These are phyloP conservation scores for Yarrowia sp. DNA, from an alignment of 805 yeast genomes.

Conservation along the genomic window DNA sequence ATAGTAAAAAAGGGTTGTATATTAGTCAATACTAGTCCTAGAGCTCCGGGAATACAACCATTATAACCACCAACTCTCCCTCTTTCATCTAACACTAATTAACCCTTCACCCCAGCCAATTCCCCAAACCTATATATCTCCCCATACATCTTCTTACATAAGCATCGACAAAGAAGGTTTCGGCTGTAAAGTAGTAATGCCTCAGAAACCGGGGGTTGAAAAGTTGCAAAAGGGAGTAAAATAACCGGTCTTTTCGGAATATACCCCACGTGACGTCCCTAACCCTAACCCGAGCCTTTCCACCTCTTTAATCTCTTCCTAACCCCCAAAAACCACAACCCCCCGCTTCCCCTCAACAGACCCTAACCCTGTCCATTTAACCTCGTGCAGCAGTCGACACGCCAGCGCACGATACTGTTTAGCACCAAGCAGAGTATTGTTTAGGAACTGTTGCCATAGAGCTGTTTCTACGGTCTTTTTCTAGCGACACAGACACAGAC, in stretches of 20 bases:
- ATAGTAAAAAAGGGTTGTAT: too few species aligned
- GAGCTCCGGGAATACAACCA: too few species aligned
- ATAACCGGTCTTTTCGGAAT: not conserved
- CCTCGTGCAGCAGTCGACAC: not conserved
- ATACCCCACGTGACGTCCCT: not conserved
- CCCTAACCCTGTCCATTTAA: not conserved
- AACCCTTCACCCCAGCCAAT: too few species aligned
- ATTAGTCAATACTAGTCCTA: too few species aligned
- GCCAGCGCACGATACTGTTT: slow-evolving; percentile 10
- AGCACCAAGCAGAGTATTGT: not conserved
- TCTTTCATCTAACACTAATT: too few species aligned
- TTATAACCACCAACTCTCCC: too few species aligned
- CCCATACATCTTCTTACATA: not conserved
- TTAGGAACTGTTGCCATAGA: too few species aligned
- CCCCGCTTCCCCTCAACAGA: not conserved
- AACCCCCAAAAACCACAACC: not conserved
- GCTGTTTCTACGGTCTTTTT: too few species aligned
- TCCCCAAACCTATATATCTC: not conserved
- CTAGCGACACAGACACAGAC: too few species aligned
- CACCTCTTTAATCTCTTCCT: not conserved
- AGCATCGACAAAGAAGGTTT: not conserved
- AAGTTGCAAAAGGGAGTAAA: not conserved
- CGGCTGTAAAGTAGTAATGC: not conserved
- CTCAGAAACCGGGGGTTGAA: not conserved
- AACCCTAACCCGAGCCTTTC: not conserved